Evolutionary conservation across 352 stramenopile genomes (phyloP), one percentile per base, ranked within the genome.

Genomic region (Globisporangium uncinulatum): DNA sequence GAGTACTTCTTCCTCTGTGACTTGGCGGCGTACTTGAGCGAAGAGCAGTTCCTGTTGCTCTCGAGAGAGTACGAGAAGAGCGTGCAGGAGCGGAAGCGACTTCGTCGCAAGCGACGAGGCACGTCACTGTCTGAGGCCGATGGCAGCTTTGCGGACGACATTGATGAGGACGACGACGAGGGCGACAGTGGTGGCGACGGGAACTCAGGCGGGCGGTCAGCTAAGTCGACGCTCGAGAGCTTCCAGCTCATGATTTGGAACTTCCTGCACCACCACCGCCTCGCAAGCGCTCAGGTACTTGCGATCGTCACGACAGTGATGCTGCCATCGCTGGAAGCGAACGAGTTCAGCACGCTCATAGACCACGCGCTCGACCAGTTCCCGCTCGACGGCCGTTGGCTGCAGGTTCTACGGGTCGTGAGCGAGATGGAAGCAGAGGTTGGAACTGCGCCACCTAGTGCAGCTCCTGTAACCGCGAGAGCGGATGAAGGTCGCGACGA

Each of bases 1-100:
- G 80, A 88, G 42, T 90, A 81, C 31, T 83, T 87, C 51, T 90
- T 90, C 53, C 53, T 90, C 17, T 84, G 69, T 31, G 80, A 90
- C 42, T 43, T 90, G 8, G 75, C 78, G 0, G 62, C 54, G 0
- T 86, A 80, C 50, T 32, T 90, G 43, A 86, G 66, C 6, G 71
- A 87, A 21, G 72, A 86, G 15, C 80, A 90, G 42, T 90, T 78
- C 71, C 66, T 68, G n/a, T 44, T 88, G 36, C 44, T 89, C 14
- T 76, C 76, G 1, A 83, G 78, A 49, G 76, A 87, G 56, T 89
- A 73, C 42, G 74, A 87, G 52, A 89, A 85, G 55, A 64, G 74
- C 51, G 66, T 69, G 6, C 62, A 63, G 17, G 68, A 68, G 29
- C 66, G 76, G 0, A 69, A 70, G 9, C 61, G 62, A 3, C 59